Base-by-base conservation (phyloP, 805 yeast species). In the Lachancea meyersii region DNA sequence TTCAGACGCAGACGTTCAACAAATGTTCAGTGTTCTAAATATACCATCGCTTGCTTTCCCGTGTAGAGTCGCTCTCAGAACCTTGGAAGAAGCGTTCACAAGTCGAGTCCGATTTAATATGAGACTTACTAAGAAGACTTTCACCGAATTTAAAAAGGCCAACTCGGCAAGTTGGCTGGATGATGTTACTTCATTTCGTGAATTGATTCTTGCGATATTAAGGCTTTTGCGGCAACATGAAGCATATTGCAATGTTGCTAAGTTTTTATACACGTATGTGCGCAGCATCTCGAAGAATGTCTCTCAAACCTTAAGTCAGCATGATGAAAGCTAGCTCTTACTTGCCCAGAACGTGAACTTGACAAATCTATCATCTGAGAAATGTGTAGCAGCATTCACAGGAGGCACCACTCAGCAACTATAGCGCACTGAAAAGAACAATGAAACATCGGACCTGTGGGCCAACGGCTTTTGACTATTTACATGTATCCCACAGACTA, bases 211-310 rank as follows among this genome's bases (percentile, higher is more conserved):
- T 7, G 23, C 31, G 19, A 19, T 27, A 17, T 31, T 35, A 14
- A 31, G 27, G 9, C 32, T n/a, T 48, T 51, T 31, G 64, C 67
- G 28, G 57, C 9, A 28, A 17, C 32, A 41, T 35, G 58, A 45
- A 14, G 32, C 82, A 2, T 79, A 73, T 43, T 48, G 45, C 7
- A 80, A 83, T 0, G 47, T 80, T 3, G 63, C 72, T 3, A 69
- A 68, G 24, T 65, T 82, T 33, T 52, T 82, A 14, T 76, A 73
- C 50, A 68, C 72, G 16, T 78, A 81, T 27, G 49, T 81, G 48
- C 75, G 73, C 50, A 72, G 80, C 46, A 58, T 41, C 16, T 8
- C 44, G 14, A 35, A 35, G 5, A 26, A 10, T 10, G 28, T 13
- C 13, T 5, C 13, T n/a, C n/a, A n/a, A n/a, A n/a, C n/a, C n/a